Evolutionary conservation across 495 filamentous ascomycete genomes (phyloP).

Genomic region (Tetracladium setigerum): DNA sequence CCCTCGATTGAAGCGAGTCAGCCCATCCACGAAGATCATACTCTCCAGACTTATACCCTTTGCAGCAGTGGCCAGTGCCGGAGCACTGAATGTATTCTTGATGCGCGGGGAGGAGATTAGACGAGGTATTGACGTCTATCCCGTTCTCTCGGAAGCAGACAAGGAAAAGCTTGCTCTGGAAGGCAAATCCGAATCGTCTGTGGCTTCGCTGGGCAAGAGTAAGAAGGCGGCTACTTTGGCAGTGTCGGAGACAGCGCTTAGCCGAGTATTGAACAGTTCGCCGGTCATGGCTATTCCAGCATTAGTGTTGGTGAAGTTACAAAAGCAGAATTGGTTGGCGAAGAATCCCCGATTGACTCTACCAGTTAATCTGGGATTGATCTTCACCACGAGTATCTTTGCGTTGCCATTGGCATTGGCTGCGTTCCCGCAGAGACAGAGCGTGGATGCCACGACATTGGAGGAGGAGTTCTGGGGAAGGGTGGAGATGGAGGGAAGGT

Average conservation of each 20-base stretch:
- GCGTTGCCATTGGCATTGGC: slow-evolving; percentile 81
- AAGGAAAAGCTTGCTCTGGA: slow-evolving; percentile 43
- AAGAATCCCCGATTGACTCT: slow-evolving; percentile 60
- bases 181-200: slow-evolving; percentile 47
- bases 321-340: slow-evolving; percentile 68
- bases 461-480: slow-evolving; percentile 75
- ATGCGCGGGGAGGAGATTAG: slow-evolving; percentile 97
- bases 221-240: slow-evolving; percentile 80
- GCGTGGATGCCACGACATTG: slow-evolving; percentile 58
- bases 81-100: slow-evolving; percentile 88
- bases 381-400: slow-evolving; percentile 72
- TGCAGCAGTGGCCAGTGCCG: slow-evolving; percentile 84
- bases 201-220: slow-evolving; percentile 71
- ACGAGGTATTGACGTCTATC: slow-evolving; percentile 90
- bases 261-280: slow-evolving; percentile 82
- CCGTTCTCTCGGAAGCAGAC: slow-evolving; percentile 52
- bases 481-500: slow-evolving; percentile 72
- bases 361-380: slow-evolving; percentile 78
- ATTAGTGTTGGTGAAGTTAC: slow-evolving; percentile 72
- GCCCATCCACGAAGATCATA: slow-evolving; percentile 63
- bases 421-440: slow-evolving; percentile 87
- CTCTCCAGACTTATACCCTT: slow-evolving; percentile 86
- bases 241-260: slow-evolving; percentile 84
- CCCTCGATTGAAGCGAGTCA: slow-evolving; percentile 69
- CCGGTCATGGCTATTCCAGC: slow-evolving; percentile 96